Percentiles rank a stretch among this genome's conserved stretches.
phyloP scores from a whole-genome alignment of 441 rosid genomes.

The Breynia disticha region DNA sequence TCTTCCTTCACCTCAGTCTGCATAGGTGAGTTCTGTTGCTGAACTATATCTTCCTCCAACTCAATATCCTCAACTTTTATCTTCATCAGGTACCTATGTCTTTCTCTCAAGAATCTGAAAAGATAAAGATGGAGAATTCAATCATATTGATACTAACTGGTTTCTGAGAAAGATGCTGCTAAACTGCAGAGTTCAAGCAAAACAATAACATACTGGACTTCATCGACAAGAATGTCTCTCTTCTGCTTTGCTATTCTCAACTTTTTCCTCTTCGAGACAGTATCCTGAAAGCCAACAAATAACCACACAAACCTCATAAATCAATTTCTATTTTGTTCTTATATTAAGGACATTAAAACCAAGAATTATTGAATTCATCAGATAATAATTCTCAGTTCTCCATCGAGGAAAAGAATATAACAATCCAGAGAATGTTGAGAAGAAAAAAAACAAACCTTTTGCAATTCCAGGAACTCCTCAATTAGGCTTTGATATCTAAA shows the following conservation, averaged over 20 bases:
- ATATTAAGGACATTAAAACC: no score
- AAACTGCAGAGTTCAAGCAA: conserved; percentile 1
- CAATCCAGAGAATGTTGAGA: neutral
- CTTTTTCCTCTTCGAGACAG: conserved; percentile 33
- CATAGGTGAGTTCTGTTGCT: conserved; percentile 5
- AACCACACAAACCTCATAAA: no score
- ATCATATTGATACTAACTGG: neutral
- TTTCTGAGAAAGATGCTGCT: neutral
- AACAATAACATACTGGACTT: conserved; percentile 30
- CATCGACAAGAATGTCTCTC: conserved; percentile 33
- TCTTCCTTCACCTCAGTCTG: conserved; percentile 11
- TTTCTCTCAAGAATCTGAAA: conserved; percentile 35
- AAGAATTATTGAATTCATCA: no score
- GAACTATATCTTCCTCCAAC: conserved; percentile 15
- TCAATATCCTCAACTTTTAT: conserved; percentile 16
- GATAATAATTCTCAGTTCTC: no score
- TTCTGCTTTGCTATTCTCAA: conserved; percentile 27
- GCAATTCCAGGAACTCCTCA: conserved; percentile 34
- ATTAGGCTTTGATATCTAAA: conserved; percentile 24
- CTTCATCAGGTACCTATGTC: conserved; percentile 22
- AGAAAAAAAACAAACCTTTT: conserved; percentile 19
- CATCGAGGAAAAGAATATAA: no score
- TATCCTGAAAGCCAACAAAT: conserved; percentile 21
- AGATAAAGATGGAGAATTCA: neutral
- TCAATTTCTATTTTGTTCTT: no score